Evolutionary conservation across 2,329 filamentous ascomycete genomes (phyloP).

Genomic region (Hansfordia pulvinata): DNA sequence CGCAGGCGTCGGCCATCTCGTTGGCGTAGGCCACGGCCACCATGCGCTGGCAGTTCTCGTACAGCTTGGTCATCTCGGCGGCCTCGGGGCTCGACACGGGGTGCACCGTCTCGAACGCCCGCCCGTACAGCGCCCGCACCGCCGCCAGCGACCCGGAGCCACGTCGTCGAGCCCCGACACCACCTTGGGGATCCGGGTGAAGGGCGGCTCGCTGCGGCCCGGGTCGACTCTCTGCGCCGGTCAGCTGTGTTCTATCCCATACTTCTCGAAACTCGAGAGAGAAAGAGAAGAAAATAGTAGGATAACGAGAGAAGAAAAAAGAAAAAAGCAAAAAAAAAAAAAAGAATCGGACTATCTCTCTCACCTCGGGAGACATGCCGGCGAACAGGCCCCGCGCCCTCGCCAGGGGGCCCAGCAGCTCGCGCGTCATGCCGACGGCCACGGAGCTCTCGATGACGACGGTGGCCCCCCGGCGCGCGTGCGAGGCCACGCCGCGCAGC

Average conservation of each 20-base stretch:
- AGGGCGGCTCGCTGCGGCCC: constrained; percentile 25
- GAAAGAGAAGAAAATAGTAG: too few species aligned
- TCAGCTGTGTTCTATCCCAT: background rate
- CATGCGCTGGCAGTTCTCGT: constrained; percentile 44
- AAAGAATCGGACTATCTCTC: too few species aligned
- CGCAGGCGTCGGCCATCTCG: constrained; percentile 41
- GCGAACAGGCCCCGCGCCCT: constrained; percentile 25
- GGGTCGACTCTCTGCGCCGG: constrained; percentile 29
- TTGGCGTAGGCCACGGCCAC: constrained; percentile 39
- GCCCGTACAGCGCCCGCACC: constrained; percentile 29
- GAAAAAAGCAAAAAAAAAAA: too few species aligned
- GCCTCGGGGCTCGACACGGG: constrained; percentile 37
- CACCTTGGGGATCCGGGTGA: constrained; percentile 34
- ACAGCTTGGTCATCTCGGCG: constrained; percentile 44
- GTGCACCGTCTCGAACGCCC: constrained; percentile 32
- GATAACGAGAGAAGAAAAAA: too few species aligned
- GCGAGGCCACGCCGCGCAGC: constrained; percentile 22
- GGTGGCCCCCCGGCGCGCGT: constrained; percentile 28
- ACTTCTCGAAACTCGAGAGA: too few species aligned
- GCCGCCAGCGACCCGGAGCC: constrained; percentile 26
- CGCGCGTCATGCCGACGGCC: constrained; percentile 38
- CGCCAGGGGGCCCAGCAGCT: constrained; percentile 32
- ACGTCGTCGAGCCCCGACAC: constrained; percentile 36
- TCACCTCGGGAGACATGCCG: constrained; percentile 34
- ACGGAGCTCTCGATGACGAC: constrained; percentile 41